phyloP scores from a whole-genome alignment of 306 rosid genomes.

The Cyclanthera cordifolia region DNA sequence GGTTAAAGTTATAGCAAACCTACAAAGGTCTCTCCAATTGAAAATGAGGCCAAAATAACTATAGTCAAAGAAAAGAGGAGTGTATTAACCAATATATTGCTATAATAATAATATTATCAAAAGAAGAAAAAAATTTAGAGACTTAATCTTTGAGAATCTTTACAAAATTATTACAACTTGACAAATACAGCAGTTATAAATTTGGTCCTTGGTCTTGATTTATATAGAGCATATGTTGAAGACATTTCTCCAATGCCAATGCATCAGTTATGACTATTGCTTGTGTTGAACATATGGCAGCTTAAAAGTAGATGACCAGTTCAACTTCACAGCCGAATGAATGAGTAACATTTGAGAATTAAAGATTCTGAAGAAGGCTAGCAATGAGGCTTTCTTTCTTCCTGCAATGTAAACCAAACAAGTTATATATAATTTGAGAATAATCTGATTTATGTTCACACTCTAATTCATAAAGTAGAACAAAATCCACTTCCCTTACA shows the following conservation, averaged over 20 bases:
- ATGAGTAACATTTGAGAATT: background rate
- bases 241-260: background rate
- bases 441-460: background rate
- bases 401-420: constrained; percentile 19
- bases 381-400: constrained; percentile 4
- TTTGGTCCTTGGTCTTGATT: background rate
- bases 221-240: background rate
- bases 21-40: too few species aligned
- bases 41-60: too few species aligned
- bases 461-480: background rate
- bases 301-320: background rate
- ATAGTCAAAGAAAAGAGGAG: too few species aligned
- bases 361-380: background rate
- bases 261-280: background rate
- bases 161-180: too few species aligned
- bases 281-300: background rate
- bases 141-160: too few species aligned
- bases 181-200: too few species aligned
- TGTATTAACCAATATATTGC: too few species aligned
- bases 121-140: too few species aligned
- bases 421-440: background rate
- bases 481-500: background rate
- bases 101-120: too few species aligned
- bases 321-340: background rate
- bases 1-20: too few species aligned